Evolutionary conservation across 345 rosid species (phyloP).

Genomic region (Moricandia arvensis): DNA sequence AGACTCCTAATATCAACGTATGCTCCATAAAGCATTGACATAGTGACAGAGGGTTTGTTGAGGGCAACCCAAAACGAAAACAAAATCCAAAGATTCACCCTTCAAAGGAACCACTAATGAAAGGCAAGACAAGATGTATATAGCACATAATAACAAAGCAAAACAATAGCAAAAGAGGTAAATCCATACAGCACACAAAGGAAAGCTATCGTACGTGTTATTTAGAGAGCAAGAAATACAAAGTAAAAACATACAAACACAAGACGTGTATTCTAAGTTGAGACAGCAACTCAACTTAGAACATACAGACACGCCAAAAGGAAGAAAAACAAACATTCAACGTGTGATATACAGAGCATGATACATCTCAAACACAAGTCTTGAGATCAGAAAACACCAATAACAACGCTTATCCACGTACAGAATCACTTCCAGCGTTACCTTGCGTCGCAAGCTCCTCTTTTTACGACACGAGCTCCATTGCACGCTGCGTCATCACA

Average conservation of each 20-base stretch:
- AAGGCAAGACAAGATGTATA: too few relatives aligned
- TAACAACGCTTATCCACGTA: not conserved
- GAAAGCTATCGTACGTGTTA: too few relatives aligned
- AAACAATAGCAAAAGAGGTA: too few relatives aligned
- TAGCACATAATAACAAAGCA: too few relatives aligned
- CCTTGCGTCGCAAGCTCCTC: constrained; percentile 71
- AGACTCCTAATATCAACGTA: too few relatives aligned
- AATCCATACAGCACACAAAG: too few relatives aligned
- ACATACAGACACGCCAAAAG: not conserved
- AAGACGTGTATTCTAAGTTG: not conserved
- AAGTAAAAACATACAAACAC: not conserved
- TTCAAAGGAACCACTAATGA: too few relatives aligned
- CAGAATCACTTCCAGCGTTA: not conserved
- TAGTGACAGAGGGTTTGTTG: too few relatives aligned
- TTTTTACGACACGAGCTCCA: constrained; percentile 63
- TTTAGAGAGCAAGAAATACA: not conserved
- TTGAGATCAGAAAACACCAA: not conserved
- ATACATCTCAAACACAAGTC: not conserved
- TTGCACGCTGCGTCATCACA: constrained; percentile 59
- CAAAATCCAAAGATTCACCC: too few relatives aligned
- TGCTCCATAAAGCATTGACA: too few relatives aligned
- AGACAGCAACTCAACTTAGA: not conserved
- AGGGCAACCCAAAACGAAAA: too few relatives aligned
- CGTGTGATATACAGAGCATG: not conserved
- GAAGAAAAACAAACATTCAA: not conserved